These are phyloP conservation scores for Danielia reshetovae DNA, from an alignment of 805 yeast species.

Conservation along the genomic window DNA sequence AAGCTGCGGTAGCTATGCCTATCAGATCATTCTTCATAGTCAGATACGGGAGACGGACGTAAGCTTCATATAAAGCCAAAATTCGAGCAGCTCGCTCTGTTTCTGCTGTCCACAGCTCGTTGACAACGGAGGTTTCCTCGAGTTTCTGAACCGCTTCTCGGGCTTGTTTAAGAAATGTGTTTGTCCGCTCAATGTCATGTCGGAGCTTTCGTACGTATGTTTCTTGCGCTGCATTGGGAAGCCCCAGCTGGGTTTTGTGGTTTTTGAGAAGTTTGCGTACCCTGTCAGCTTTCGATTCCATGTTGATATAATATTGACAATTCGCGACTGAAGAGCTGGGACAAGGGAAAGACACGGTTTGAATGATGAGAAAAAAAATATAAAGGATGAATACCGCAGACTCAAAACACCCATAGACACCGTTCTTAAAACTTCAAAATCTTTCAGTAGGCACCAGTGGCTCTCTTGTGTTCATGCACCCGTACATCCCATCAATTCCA, in stretches of 20 bases:
- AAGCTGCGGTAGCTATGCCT: slow-evolving; percentile 18
- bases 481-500: not conserved
- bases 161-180: slow-evolving; percentile 12
- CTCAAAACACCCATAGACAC: not conserved
- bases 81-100: slow-evolving; percentile 6
- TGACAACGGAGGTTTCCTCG: too few species aligned
- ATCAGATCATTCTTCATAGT: slow-evolving; percentile 18
- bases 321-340: too few species aligned
- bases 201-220: slow-evolving; percentile 10
- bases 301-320: not conserved
- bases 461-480: not conserved
- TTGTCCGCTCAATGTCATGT: slow-evolving; percentile 13
- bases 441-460: not conserved
- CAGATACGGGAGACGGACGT: slow-evolving; percentile 12
- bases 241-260: not conserved
- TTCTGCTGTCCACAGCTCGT: slow-evolving; percentile 3
- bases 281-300: not conserved
- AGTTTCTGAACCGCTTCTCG: slow-evolving; percentile 10
- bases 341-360: too few species aligned
- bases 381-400: not conserved
- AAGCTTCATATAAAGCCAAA: slow-evolving; percentile 13
- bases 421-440: too few species aligned
- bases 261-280: not conserved
- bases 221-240: slow-evolving; percentile 6
- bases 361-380: too few species aligned